These are phyloP conservation scores for Calycina herbarum DNA, from an alignment of 2,329 filamentous ascomycete genomes.

Conservation along the genomic window DNA sequence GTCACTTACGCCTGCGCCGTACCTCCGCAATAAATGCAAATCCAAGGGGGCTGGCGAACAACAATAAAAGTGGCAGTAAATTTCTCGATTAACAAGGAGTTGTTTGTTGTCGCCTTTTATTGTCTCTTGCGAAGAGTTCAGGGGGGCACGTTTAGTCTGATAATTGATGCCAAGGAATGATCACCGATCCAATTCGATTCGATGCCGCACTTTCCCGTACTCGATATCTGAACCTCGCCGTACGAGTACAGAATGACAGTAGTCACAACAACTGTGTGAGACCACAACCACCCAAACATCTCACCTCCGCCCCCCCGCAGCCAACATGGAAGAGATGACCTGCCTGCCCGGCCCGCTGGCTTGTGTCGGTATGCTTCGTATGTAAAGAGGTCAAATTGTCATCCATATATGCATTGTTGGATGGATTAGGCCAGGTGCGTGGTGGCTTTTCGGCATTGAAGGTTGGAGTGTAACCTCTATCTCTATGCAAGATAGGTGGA, in stretches of 20 bases:
- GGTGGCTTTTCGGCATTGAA: neutral
- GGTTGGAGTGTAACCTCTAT: slow-evolving; percentile 2
- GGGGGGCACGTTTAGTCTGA: neutral
- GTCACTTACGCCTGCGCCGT: too few species aligned
- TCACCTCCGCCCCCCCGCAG: neutral
- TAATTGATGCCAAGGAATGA: neutral
- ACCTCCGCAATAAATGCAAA: too few species aligned
- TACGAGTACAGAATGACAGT: neutral
- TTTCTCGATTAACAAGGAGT: too few species aligned
- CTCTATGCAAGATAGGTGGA: neutral
- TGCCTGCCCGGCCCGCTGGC: neutral
- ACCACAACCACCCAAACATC: neutral
- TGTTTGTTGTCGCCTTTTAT: neutral
- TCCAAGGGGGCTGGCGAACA: too few species aligned
- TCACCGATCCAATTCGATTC: slow-evolving; percentile 2
- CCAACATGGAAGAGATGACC: neutral
- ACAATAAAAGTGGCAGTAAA: too few species aligned
- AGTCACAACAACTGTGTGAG: neutral
- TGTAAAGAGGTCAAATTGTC: too few species aligned
- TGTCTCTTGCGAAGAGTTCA: neutral
- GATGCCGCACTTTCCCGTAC: slow-evolving; percentile 3
- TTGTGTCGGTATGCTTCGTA: neutral
- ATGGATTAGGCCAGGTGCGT: neutral
- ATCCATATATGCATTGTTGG: neutral
- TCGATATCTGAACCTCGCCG: neutral